These are phyloP conservation scores for Hagleromyces aurorensis DNA, from an alignment of 805 yeast genomes.

Conservation along the genomic window DNA sequence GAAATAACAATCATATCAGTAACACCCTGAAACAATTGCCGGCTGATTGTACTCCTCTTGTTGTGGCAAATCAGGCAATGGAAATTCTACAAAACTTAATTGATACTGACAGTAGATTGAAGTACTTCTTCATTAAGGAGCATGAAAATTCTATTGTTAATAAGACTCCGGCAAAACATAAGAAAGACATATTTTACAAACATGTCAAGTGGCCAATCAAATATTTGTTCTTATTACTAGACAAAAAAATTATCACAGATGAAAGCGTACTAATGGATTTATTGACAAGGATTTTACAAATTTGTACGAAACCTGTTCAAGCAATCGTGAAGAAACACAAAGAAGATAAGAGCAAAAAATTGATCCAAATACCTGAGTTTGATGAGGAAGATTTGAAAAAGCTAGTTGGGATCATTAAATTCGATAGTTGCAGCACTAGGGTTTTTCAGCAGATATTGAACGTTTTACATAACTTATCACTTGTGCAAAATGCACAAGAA, in stretches of 20 bases:
- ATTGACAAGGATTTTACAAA: constrained; percentile 65
- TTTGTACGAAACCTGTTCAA: constrained; percentile 65
- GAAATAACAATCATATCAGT: constrained; percentile 7
- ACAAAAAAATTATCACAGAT: constrained; percentile 54
- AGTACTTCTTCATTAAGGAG: constrained; percentile 71
- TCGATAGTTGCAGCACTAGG: constrained; percentile 77
- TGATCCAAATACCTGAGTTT: constrained; percentile 49
- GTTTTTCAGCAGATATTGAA: constrained; percentile 80
- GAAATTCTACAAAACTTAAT: constrained; percentile 67
- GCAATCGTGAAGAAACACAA: constrained; percentile 41
- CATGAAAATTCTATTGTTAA: constrained; percentile 47
- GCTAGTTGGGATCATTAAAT: constrained; percentile 58
- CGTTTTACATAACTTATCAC: constrained; percentile 68
- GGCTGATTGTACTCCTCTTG: constrained; percentile 53
- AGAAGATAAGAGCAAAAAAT: constrained; percentile 22
- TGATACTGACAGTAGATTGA: constrained; percentile 56
- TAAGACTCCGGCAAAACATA: constrained; percentile 29
- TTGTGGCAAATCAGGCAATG: constrained; percentile 68
- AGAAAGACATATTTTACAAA: constrained; percentile 31
- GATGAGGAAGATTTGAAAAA: constrained; percentile 53
- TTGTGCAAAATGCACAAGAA: constrained; percentile 50
- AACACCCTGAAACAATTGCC: constrained; percentile 36
- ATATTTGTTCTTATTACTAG: constrained; percentile 52
- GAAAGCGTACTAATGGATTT: constrained; percentile 72
- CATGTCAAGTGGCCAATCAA: constrained; percentile 62